Evolutionary conservation across 176 grass and related monocot species (phyloP), one percentile per base, ranked within the genome.

Genomic region (Musa itinerans): DNA sequence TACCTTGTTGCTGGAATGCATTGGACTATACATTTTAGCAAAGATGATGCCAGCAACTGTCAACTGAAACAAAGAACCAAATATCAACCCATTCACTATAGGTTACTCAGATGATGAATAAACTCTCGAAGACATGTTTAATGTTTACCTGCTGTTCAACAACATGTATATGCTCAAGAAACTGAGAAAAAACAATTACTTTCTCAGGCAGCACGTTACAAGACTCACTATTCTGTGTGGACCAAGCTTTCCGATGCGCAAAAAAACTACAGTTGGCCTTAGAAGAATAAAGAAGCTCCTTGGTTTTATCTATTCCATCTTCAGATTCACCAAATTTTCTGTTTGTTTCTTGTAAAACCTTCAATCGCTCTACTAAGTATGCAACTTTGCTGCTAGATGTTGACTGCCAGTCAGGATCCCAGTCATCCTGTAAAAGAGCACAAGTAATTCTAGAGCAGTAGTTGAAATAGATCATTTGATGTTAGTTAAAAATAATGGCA

Each of bases 151-250:
- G 95, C 81, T 93, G 86, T 73, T 91, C 80, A 91, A 98, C 91
- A 72, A 98, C 90, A 87, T 89, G 83, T 64, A 98, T 91, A 80
- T 98, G 95, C 84, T 91, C 94, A 22, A 98, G 88, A 89, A 98
- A 98, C 83, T 98, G 95, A 77, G 95, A 91, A 74, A 98, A 98
- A 86, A 98, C 87, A 76, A 93, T 93, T 59, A 98, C 84, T 91
- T 98, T 98, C 71, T 98, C 90, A 51, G 77, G 69, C 57, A 81
- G 71, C 68, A 69, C 49, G 26, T 73, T 74, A 80, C 54, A 54
- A 68, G 79, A 77, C 55, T 69, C 76, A 56, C 29, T 58, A 74
- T 87, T 43, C 17, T 20, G 43, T 68, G 63, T 81, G 70, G 71
- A 59, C 74, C 74, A n/a, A 74, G 6, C 67, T 25, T 75, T 78